These are phyloP conservation scores for Colletotrichum theobromicola DNA, from an alignment of 2,329 filamentous ascomycete genomes.

Conservation along the genomic window DNA sequence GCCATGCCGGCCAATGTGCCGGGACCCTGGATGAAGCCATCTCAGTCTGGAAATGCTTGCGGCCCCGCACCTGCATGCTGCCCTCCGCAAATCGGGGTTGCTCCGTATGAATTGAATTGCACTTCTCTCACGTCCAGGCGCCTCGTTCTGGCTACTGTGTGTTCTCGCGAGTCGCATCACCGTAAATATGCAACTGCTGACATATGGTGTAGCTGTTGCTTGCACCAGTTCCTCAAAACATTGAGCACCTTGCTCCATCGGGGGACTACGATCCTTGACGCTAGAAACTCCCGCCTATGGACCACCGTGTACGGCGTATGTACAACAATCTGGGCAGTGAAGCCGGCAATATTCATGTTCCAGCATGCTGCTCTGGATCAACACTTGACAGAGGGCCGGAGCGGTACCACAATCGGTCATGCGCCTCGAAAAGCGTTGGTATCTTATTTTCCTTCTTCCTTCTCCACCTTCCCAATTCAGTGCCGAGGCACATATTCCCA, in stretches of 20 bases:
- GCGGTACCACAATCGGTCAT: background rate
- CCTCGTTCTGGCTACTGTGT: background rate
- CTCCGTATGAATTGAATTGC: background rate
- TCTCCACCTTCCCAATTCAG: background rate
- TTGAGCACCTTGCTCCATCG: background rate
- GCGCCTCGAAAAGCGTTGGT: background rate
- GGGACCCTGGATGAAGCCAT: constrained; percentile 1
- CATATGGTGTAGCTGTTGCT: background rate
- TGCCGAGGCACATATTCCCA: background rate
- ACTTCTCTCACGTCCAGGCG: background rate
- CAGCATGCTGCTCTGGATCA: background rate
- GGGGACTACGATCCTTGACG: background rate
- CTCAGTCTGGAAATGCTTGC: constrained; percentile 16
- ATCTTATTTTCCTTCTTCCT: constrained; percentile 1
- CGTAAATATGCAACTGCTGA: background rate
- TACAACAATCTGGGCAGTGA: background rate
- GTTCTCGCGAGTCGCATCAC: background rate
- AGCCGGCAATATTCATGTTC: background rate
- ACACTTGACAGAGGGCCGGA: background rate
- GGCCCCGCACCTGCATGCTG: background rate
- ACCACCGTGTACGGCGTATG: background rate
- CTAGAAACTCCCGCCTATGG: background rate
- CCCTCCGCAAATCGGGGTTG: background rate
- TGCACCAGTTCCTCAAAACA: background rate
- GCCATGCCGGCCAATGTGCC: background rate